Evolutionary conservation across 2,329 filamentous ascomycete species (phyloP).

Genomic region (Stenocarpella maydis): DNA sequence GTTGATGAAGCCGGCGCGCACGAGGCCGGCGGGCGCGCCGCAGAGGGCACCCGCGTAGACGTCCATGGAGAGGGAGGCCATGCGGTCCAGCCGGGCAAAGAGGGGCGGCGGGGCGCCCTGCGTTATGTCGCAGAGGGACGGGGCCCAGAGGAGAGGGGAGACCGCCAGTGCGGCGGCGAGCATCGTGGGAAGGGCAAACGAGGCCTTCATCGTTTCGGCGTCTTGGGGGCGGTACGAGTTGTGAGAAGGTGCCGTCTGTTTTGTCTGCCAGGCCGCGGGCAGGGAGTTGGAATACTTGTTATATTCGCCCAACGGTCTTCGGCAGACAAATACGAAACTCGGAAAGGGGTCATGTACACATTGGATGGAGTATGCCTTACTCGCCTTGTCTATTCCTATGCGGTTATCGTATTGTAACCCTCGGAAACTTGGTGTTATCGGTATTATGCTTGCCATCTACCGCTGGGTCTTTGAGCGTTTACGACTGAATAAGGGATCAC

Average conservation of each 20-base stretch:
- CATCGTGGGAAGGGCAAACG: neutral
- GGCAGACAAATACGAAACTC: too few species aligned
- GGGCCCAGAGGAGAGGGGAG: neutral
- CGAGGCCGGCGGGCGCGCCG: neutral
- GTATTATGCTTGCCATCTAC: too few species aligned
- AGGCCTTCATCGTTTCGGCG: neutral
- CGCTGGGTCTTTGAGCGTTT: too few species aligned
- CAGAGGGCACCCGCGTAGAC: neutral
- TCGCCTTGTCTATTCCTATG: too few species aligned
- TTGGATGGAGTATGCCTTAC: neutral
- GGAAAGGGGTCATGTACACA: neutral
- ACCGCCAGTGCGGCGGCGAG: neutral
- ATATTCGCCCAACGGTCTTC: neutral
- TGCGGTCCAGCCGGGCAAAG: conserved; percentile 5
- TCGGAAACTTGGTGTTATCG: too few species aligned
- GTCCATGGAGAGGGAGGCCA: conserved; percentile 10
- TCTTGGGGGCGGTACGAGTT: too few species aligned
- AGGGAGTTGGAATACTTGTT: neutral
- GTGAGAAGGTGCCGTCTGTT: neutral
- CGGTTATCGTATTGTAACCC: too few species aligned
- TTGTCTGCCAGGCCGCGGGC: too few species aligned
- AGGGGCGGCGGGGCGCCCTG: neutral
- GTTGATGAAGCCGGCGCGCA: conserved; percentile 12
- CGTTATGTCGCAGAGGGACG: conserved; percentile 4
- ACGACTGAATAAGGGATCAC: too few species aligned